phyloP scores from a whole-genome alignment of 2,329 filamentous ascomycete species.

The Mycosphaerella sp. region DNA sequence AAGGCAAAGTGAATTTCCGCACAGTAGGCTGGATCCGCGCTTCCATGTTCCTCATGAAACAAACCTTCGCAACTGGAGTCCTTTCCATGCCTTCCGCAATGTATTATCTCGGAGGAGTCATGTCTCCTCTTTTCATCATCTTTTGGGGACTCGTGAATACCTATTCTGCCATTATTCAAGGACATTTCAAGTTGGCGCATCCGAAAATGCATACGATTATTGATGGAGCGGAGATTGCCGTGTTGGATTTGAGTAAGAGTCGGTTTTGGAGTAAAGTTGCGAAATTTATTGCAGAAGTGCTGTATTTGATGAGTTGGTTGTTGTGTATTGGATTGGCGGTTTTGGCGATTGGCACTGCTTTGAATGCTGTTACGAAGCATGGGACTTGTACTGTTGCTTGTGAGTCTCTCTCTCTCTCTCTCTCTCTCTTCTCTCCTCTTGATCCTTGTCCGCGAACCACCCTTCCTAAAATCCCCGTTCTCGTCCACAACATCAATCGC shows the following conservation, averaged over 20 bases:
- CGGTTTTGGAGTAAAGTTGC: constrained; percentile 3
- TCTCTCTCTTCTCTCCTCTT: neutral
- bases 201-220: constrained; percentile 20
- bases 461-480: no score
- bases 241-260: constrained; percentile 4
- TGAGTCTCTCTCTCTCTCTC: neutral
- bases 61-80: constrained; percentile 21
- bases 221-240: constrained; percentile 17
- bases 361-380: constrained; percentile 16
- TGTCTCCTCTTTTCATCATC: constrained; percentile 17
- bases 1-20: constrained; percentile 14
- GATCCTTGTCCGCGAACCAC: no score
- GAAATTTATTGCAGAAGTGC: constrained; percentile 6
- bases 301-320: constrained; percentile 14
- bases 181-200: constrained; percentile 20
- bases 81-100: constrained; percentile 20
- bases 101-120: constrained; percentile 18
- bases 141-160: constrained; percentile 20
- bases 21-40: constrained; percentile 18
- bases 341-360: constrained; percentile 9
- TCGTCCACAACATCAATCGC: no score
- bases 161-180: constrained; percentile 17
- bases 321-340: constrained; percentile 14
- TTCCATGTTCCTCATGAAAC: constrained; percentile 18
- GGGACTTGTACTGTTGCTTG: constrained; percentile 14